These are phyloP conservation scores for Nemania sp. DNA, from an alignment of 2,329 filamentous ascomycete species.

Conservation along the genomic window DNA sequence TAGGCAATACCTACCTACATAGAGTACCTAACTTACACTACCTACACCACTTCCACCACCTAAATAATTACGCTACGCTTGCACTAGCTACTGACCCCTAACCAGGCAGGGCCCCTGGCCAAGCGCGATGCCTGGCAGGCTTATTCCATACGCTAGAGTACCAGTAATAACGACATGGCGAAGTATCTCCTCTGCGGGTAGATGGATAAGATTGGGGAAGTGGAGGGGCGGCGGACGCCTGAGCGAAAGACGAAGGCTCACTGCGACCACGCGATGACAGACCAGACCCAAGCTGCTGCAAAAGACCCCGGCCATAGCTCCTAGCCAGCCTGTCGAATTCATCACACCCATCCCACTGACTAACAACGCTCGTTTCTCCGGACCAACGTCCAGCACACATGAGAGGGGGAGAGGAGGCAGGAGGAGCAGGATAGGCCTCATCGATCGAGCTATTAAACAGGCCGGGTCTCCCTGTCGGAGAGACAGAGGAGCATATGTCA, in stretches of 20 bases:
- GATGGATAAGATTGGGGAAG: too few species aligned
- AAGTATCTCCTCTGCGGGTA: too few species aligned
- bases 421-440: too few species aligned
- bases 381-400: background rate
- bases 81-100: too few species aligned
- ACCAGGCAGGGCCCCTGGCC: too few species aligned
- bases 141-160: too few species aligned
- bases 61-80: too few species aligned
- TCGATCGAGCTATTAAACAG: conserved; percentile 22
- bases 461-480: conserved; percentile 13
- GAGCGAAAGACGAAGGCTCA: conserved; percentile 7
- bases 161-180: conserved; percentile 18
- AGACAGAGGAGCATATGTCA: background rate
- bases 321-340: conserved; percentile 12
- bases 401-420: conserved; percentile 6
- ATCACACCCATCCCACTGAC: conserved; percentile 26
- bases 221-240: too few species aligned
- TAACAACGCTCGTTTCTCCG: conserved; percentile 7
- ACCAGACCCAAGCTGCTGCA: conserved; percentile 17
- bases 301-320: conserved; percentile 20
- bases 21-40: too few species aligned
- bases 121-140: too few species aligned
- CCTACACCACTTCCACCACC: too few species aligned
- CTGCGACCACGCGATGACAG: conserved; percentile 19
- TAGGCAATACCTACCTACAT: too few species aligned